Evolutionary conservation across 2,329 filamentous ascomycete genomes (phyloP).

Genomic region (Neospermospora avenae): DNA sequence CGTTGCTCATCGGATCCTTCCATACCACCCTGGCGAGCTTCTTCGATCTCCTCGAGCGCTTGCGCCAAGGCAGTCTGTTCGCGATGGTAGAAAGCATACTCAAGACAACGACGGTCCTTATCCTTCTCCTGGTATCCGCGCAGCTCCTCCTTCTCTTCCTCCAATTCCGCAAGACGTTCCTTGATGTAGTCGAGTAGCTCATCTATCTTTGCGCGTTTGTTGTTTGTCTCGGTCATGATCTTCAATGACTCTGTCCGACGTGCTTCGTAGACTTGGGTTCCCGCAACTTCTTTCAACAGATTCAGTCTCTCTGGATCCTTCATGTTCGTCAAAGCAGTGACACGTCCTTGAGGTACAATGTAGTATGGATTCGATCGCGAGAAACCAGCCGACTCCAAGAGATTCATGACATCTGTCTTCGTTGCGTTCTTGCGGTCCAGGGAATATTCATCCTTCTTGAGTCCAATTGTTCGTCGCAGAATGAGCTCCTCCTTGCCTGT

Average conservation of each 20-base stretch:
- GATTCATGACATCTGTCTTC: conserved; percentile 89
- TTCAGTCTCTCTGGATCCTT: conserved; percentile 89
- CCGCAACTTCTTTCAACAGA: conserved; percentile 94
- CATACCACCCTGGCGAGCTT: conserved; percentile 74
- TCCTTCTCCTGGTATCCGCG: conserved; percentile 94
- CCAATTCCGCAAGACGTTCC: conserved; percentile 80
- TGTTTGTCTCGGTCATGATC: conserved; percentile 95
- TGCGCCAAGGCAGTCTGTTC: conserved; percentile 78
- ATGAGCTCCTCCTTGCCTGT: conserved; percentile 89
- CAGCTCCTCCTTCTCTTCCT: conserved; percentile 96
- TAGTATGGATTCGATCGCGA: conserved; percentile 98
- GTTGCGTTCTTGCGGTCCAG: conserved; percentile 96
- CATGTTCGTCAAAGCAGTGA: conserved; percentile 97
- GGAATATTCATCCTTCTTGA: conserved; percentile 98
- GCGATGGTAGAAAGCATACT: conserved; percentile 91
- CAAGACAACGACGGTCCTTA: conserved; percentile 82
- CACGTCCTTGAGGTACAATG: conserved; percentile 95
- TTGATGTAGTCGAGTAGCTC: conserved; percentile 89
- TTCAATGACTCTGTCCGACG: conserved; percentile 88
- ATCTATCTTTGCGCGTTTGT: conserved; percentile 92
- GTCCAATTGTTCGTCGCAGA: conserved; percentile 87
- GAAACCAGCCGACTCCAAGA: conserved; percentile 94
- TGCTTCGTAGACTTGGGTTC: conserved; percentile 94
- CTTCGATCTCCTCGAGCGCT: conserved; percentile 79
- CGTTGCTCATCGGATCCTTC: conserved; percentile 82